These are phyloP conservation scores for Clarireedia paspali DNA, from an alignment of 2,329 filamentous ascomycete genomes.

Conservation along the genomic window DNA sequence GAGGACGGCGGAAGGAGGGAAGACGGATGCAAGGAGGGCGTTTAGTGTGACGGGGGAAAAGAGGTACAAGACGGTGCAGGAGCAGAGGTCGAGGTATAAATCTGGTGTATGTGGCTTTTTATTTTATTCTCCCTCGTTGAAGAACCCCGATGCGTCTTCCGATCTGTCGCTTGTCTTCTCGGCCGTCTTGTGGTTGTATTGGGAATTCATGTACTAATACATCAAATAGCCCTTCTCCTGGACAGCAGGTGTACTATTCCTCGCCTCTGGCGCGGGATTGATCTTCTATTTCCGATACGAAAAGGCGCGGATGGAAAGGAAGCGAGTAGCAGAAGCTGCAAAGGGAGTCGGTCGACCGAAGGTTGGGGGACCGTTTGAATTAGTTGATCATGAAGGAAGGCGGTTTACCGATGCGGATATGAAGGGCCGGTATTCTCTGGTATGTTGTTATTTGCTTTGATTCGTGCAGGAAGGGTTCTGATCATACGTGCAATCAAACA, in stretches of 20 bases:
- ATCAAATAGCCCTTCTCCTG: conserved; percentile 74
- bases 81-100: conserved; percentile 24
- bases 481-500: conserved; percentile 28
- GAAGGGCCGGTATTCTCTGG: conserved; percentile 77
- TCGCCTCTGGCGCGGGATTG: conserved; percentile 67
- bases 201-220: background rate
- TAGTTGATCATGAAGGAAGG: conserved; percentile 75
- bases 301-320: conserved; percentile 83
- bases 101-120: conserved; percentile 23
- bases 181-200: background rate
- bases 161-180: background rate
- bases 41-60: conserved; percentile 15
- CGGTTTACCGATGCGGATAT: conserved; percentile 72
- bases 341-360: conserved; percentile 91
- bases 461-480: background rate
- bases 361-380: conserved; percentile 78
- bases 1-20: background rate
- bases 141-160: no score
- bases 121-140: background rate
- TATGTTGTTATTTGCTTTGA: conserved; percentile 33
- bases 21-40: background rate
- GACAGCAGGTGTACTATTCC: conserved; percentile 81
- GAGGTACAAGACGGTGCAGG: conserved; percentile 28
- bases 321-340: conserved; percentile 80
- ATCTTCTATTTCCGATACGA: conserved; percentile 90